Base-by-base conservation (phyloP, 73 alveolate genomes). In the Diophrys sp. region DNA sequence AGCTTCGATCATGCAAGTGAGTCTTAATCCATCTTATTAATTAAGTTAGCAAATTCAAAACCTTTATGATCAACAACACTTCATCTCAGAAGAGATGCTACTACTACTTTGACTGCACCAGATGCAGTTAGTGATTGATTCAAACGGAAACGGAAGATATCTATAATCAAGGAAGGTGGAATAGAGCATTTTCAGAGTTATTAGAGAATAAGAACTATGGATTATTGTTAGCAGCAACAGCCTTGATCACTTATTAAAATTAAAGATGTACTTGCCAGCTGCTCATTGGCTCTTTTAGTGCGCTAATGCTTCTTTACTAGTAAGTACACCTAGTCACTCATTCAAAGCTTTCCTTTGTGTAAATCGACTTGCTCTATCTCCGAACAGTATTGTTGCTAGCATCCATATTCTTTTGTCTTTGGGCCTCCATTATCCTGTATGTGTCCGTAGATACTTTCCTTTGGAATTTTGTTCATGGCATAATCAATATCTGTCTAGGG, bases 161-260 rank as follows among this genome's bases (percentile, higher is more conserved):
- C 31, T 89, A 78, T 34, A 69, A 88, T 71, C 92, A 91, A 31
- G 79, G 83, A 0, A 67, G 73, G 34, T 89, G 95, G 97, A 82
- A 91, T 27, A 77, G 71, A 54, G 93, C 94, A 56, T 90, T 95
- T 88, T 27, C 70, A 84, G 88, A 80, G 23, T 68, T 95, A 81
- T 84, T 90, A 2, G 94, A 87, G 66, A 78, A 76, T 18, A 91
- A 80, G 73, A 84, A 89, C 54, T 77, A 84, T 54, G 99, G 97
- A 76, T 28, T 89, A 14, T 89, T 96, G 67, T 85, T 96, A 82
- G 87, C 98, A 0, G 90, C 96, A 5, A 74, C 95, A 24, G 93
- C 96, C 54, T 79, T 96, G 26, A 82, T 96, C 69, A 78, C 71
- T 68, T 92, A 93, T 33, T n/a, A n/a, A n/a, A n/a, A n/a, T n/a